Conservation (phyloP, 139 green algal species). For the Astrephomene gubernaculifera region DNA sequence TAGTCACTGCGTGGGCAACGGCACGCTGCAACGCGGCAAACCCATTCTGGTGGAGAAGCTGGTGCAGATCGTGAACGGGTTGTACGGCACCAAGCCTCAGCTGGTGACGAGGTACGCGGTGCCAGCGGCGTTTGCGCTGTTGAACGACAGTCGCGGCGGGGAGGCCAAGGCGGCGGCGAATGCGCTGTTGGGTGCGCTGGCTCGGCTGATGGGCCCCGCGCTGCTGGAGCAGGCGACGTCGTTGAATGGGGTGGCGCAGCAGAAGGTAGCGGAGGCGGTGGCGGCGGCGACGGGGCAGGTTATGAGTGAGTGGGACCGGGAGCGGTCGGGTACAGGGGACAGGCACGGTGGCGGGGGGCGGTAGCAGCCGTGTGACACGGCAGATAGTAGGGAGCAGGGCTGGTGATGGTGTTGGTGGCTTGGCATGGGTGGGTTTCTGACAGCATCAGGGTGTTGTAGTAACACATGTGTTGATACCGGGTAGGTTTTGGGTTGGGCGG, state of each 20-base stretch:
- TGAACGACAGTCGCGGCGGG: constrained; percentile 40
- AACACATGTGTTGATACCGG: no score
- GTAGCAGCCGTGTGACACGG: no score
- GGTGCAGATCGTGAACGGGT: constrained; percentile 36
- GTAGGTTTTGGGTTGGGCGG: no score
- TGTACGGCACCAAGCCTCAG: constrained; percentile 54
- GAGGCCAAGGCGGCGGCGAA: constrained; percentile 43
- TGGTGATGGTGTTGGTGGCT: no score
- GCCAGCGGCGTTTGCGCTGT: constrained; percentile 42
- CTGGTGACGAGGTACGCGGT: constrained; percentile 57
- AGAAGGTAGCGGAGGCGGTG: constrained; percentile 49
- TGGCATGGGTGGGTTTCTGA: no score
- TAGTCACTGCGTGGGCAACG: constrained; percentile 63
- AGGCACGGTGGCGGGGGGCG: no score
- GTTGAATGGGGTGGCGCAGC: constrained; percentile 47
- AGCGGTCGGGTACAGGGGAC: no score
- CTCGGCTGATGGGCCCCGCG: constrained; percentile 41
- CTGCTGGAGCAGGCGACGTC: constrained; percentile 46
- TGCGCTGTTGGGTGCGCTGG: constrained; percentile 44
- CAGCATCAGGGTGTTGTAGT: no score
- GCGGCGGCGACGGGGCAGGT: constrained; percentile 8
- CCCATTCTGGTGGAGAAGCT: constrained; percentile 67
- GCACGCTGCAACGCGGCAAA: constrained; percentile 58
- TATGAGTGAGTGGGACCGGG: neutral
- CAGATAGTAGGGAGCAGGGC: no score